These are phyloP conservation scores for Elsinoe australis DNA, from an alignment of 2,329 filamentous ascomycete genomes.

Conservation along the genomic window DNA sequence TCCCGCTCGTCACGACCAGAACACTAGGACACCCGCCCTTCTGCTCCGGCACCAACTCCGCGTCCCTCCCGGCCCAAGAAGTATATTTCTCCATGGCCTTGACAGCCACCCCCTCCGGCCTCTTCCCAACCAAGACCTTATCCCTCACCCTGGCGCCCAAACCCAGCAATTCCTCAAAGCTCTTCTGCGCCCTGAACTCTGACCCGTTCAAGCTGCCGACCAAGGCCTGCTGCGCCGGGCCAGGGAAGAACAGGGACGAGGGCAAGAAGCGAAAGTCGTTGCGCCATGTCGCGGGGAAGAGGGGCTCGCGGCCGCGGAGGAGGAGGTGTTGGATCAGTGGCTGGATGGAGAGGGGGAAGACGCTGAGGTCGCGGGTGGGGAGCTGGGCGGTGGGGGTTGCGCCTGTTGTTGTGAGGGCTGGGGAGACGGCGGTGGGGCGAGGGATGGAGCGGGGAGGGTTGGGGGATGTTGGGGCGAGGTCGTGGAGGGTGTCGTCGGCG, in stretches of 20 bases:
- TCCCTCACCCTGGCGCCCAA: constrained; percentile 7
- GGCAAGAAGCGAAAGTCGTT: constrained; percentile 14
- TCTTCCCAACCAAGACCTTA: background rate
- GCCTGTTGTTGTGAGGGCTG: background rate
- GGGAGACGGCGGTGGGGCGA: background rate
- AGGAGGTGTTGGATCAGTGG: constrained; percentile 4
- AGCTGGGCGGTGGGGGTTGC: background rate
- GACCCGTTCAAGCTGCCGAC: background rate
- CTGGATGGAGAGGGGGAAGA: background rate
- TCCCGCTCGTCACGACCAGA: background rate
- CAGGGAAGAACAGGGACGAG: background rate
- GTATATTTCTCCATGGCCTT: background rate
- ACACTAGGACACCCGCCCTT: background rate
- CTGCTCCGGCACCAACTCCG: background rate
- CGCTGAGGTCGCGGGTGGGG: background rate
- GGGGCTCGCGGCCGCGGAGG: constrained; percentile 21
- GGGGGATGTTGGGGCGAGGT: background rate
- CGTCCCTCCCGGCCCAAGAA: constrained; percentile 6
- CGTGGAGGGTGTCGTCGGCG: background rate
- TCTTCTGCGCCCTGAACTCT: constrained; percentile 12
- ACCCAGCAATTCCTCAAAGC: background rate
- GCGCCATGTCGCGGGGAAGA: background rate
- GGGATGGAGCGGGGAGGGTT: background rate
- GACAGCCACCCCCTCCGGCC: background rate
- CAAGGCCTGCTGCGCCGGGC: background rate